phyloP scores from a whole-genome alignment of 1,284 basidiomycete species.

The Malassezia pachydermatis region DNA sequence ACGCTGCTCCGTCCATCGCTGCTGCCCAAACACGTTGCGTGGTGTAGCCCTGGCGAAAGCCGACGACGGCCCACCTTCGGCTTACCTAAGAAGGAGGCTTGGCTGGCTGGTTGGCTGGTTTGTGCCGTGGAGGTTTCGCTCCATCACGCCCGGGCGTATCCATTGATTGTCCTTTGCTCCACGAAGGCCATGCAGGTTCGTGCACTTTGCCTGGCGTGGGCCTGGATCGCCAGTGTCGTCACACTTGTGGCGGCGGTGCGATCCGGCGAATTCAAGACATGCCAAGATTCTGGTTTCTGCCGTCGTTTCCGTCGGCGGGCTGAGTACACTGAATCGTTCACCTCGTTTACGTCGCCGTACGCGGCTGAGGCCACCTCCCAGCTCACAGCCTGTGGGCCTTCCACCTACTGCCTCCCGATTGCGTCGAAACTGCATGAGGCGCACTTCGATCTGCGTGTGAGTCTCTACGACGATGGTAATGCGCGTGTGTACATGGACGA shows the following conservation, averaged over 20 bases:
- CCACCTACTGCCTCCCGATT: conserved; percentile 14
- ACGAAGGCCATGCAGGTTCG: too few relatives aligned
- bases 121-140: too few relatives aligned
- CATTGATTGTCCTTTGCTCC: too few relatives aligned
- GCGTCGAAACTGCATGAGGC: conserved; percentile 37
- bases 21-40: too few relatives aligned
- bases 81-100: too few relatives aligned
- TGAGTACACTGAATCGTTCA: conserved; percentile 26
- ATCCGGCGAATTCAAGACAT: conserved; percentile 40
- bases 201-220: background rate
- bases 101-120: background rate
- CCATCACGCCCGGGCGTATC: too few relatives aligned
- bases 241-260: conserved; percentile 14
- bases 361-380: conserved; percentile 7
- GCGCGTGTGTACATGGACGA: conserved; percentile 40
- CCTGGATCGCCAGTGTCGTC: background rate
- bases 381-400: too few relatives aligned
- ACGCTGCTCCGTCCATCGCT: conserved; percentile 8
- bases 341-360: conserved; percentile 34
- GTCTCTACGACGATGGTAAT: conserved; percentile 39
- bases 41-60: too few relatives aligned
- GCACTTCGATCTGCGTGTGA: conserved; percentile 29
- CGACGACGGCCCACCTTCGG: too few relatives aligned
- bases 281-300: conserved; percentile 44
- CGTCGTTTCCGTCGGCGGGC: conserved; percentile 39